phyloP scores from a whole-genome alignment of 306 rosid species.

The Senna tora region DNA sequence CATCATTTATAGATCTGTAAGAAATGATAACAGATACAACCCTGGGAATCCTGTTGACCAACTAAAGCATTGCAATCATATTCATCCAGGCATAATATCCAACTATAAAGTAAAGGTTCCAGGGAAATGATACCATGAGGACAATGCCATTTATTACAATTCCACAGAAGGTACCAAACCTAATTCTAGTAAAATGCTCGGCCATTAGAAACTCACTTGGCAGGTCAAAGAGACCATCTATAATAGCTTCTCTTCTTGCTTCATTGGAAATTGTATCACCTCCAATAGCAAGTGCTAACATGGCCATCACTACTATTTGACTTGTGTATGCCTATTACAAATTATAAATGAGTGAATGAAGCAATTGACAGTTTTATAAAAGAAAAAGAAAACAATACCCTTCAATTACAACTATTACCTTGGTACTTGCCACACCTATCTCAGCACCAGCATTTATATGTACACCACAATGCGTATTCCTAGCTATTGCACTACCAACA shows the following conservation, averaged over 20 bases:
- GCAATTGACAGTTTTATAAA: slow-evolving; percentile 27
- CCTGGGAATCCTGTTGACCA: slow-evolving; percentile 11
- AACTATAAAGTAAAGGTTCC: slow-evolving; percentile 7
- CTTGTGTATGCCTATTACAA: slow-evolving; percentile 87
- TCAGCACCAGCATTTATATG: slow-evolving; percentile 99
- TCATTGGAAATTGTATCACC: slow-evolving; percentile 86
- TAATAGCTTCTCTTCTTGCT: slow-evolving; percentile 83
- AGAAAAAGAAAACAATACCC: slow-evolving; percentile 27
- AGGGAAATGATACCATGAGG: not conserved
- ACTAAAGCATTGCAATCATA: slow-evolving; percentile 15
- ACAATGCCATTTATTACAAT: not conserved
- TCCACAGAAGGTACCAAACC: slow-evolving; percentile 1
- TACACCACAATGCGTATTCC: slow-evolving; percentile 94
- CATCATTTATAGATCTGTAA: slow-evolving; percentile 11
- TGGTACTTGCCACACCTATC: slow-evolving; percentile 99
- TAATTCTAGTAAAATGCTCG: slow-evolving; percentile 25
- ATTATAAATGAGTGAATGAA: slow-evolving; percentile 30
- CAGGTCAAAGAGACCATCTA: slow-evolving; percentile 86
- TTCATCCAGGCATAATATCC: not conserved
- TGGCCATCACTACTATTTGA: slow-evolving; percentile 98
- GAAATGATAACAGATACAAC: slow-evolving; percentile 3
- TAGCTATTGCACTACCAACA: slow-evolving; percentile 93
- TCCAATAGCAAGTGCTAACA: slow-evolving; percentile 94
- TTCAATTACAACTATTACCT: slow-evolving; percentile 56
- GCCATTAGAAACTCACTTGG: slow-evolving; percentile 71